Percentiles rank a stretch among this genome's conserved stretches.
Evolutionary conservation across 176 grass and related monocot species (phyloP).

Genomic region (Metroxylon sagu): DNA sequence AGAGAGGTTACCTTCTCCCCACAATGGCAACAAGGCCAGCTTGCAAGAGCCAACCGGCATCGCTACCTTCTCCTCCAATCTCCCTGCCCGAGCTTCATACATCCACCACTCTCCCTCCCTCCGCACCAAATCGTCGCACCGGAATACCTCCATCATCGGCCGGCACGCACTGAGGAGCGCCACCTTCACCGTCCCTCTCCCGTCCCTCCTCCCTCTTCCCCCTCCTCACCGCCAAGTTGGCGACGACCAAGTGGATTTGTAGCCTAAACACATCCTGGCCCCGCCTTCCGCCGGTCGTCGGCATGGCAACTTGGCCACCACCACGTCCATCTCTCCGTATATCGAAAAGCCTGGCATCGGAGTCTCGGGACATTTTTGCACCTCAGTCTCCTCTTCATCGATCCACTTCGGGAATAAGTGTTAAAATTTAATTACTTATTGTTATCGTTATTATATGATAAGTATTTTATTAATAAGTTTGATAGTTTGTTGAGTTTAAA

Average conservation of each 20-base stretch:
- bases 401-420: slow-evolving; percentile 91
- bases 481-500: too few species aligned
- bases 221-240: slow-evolving; percentile 34
- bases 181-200: slow-evolving; percentile 31
- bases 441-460: too few species aligned
- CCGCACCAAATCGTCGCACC: slow-evolving; percentile 54
- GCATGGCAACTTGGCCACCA: slow-evolving; percentile 73
- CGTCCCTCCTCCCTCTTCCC: slow-evolving; percentile 24
- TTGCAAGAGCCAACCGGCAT: slow-evolving; percentile 66
- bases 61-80: slow-evolving; percentile 68
- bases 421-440: too few species aligned
- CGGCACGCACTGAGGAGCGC: slow-evolving; percentile 53
- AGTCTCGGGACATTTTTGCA: slow-evolving; percentile 58
- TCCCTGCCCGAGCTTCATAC: slow-evolving; percentile 34
- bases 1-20: slow-evolving; percentile 38
- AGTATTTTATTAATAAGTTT: too few species aligned
- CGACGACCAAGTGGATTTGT: slow-evolving; percentile 72
- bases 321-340: slow-evolving; percentile 46
- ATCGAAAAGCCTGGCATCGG: slow-evolving; percentile 51
- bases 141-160: slow-evolving; percentile 98
- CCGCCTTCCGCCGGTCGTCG: slow-evolving; percentile 23
- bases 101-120: slow-evolving; percentile 68
- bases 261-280: slow-evolving; percentile 73
- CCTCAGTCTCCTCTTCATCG: slow-evolving; percentile 72
- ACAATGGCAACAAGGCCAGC: slow-evolving; percentile 52